These are phyloP conservation scores for Lentinula aciculospora DNA, from an alignment of 768 basidiomycete genomes.

Conservation along the genomic window DNA sequence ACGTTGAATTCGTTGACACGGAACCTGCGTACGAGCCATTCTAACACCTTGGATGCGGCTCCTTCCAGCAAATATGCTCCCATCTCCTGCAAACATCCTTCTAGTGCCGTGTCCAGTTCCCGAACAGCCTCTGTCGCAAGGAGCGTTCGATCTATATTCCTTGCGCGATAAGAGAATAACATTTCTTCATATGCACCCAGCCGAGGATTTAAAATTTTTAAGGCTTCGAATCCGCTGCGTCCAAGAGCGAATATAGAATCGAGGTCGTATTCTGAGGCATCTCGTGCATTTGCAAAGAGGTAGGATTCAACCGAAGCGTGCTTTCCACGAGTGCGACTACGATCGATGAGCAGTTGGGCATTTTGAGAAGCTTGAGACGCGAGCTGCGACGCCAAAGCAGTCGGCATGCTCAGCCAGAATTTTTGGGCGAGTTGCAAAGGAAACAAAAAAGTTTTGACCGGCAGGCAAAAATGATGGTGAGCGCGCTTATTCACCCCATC, in stretches of 20 bases:
- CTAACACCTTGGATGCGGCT: conserved; percentile 78
- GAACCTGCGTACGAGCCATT: conserved; percentile 93
- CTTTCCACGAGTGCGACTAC: conserved; percentile 5
- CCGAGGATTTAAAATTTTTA: conserved; percentile 58
- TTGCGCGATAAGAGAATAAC: conserved; percentile 79
- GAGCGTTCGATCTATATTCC: conserved; percentile 72
- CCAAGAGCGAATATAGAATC: conserved; percentile 81
- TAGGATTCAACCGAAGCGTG: conserved; percentile 72
- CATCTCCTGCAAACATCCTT: conserved; percentile 59
- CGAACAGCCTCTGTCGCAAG: conserved; percentile 56
- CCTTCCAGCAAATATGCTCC: conserved; percentile 79
- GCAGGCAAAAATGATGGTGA: not conserved
- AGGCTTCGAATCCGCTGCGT: conserved; percentile 70
- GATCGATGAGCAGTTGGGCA: conserved; percentile 35
- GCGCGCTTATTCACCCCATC: not conserved
- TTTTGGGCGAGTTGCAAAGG: not conserved
- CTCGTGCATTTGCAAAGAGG: conserved; percentile 69
- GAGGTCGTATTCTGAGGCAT: conserved; percentile 83
- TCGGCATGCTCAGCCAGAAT: conserved; percentile 27
- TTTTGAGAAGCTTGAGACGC: conserved; percentile 52
- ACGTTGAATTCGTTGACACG: conserved; percentile 94
- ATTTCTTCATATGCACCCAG: conserved; percentile 50
- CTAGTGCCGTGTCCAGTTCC: conserved; percentile 57
- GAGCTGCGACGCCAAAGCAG: conserved; percentile 56
- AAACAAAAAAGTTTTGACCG: not conserved